phyloP scores from a whole-genome alignment of 495 filamentous ascomycete genomes.

The Aspergillus sclerotiicarbonarius region DNA sequence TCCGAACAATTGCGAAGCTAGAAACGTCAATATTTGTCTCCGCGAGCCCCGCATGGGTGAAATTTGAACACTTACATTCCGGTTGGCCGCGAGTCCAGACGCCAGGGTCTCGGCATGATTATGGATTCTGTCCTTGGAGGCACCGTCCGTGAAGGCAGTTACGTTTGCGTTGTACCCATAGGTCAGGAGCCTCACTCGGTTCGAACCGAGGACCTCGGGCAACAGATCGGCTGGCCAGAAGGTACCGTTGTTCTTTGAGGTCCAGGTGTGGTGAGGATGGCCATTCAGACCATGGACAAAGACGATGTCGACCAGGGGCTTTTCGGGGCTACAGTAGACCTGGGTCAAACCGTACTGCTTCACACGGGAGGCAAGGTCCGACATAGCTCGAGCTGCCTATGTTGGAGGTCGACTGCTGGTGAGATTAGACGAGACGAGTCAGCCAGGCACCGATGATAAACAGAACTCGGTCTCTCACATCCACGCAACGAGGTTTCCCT shows the following conservation, averaged over 20 bases:
- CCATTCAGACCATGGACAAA: slow-evolving; percentile 86
- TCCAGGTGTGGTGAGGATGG: slow-evolving; percentile 73
- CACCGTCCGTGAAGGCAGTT: slow-evolving; percentile 58
- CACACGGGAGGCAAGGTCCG: slow-evolving; percentile 41
- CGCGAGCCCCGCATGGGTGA: slow-evolving; percentile 12
- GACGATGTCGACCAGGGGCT: slow-evolving; percentile 53
- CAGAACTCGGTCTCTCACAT: neutral
- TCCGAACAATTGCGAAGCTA: slow-evolving; percentile 54
- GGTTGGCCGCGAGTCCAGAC: slow-evolving; percentile 56
- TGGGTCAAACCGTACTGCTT: slow-evolving; percentile 68
- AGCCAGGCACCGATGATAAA: neutral
- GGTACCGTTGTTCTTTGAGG: slow-evolving; percentile 56
- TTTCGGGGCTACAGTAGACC: slow-evolving; percentile 56
- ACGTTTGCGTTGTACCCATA: slow-evolving; percentile 88
- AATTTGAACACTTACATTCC: slow-evolving; percentile 43
- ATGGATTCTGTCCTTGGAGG: slow-evolving; percentile 70
- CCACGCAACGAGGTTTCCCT: neutral
- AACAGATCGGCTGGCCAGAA: slow-evolving; percentile 80
- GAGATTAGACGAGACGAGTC: neutral
- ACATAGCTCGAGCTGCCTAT: slow-evolving; percentile 16
- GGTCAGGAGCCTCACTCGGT: slow-evolving; percentile 68
- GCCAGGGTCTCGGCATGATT: slow-evolving; percentile 84
- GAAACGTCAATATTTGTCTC: slow-evolving; percentile 5
- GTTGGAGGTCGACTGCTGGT: neutral
- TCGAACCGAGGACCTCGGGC: slow-evolving; percentile 58